Base-by-base conservation (phyloP, 495 filamentous ascomycete species). In the Aspergillus kassunensis region DNA sequence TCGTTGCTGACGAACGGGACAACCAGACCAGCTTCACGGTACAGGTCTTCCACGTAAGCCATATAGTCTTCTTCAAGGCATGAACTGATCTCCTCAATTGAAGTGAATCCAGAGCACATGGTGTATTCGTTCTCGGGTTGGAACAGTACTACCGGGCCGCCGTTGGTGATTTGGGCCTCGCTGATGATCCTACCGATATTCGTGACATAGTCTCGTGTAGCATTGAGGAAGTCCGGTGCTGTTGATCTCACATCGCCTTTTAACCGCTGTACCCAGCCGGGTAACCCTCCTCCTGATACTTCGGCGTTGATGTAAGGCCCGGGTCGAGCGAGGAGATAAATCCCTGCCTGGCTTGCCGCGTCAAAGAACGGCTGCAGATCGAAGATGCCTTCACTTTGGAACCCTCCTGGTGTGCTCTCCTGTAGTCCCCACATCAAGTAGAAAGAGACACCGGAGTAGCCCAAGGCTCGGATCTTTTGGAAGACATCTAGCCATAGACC, bases 241-340 rank as follows among this genome's bases (percentile, higher is more conserved):
- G 24, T 27, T 27, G 24, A 4, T 9, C 9, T 27, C 24, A 27
- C n/a, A 27, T 27, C 24, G 24, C 9, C 24, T 9, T 9, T 27
- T 4, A 27, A 43, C 54, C 11, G 45, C 46, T 5, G 18, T 59
- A 82, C 77, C 79, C 80, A 84, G 5, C 77, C 79, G 0, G 81
- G 80, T 51, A 78, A 78, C 0, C 81, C 81, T n/a, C 80, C 81
- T 15, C 73, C 79, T 23, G 69, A 65, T 12, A 66, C 74, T 59
- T 86, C 81, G 10, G 84, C 84, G 59, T 88, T 84, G 72, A 77
- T 78, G 50, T 83, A 84, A n/a, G 77, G 79, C 4, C 78, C 85
- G 4, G 84, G 84, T 15, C 83, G 73, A 20, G 85, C 86, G 42
- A 89, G 74, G 3, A 90, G 66, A 58, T 88, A 90, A 48, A 91